phyloP scores from a whole-genome alignment of 768 basidiomycete species.

The Serendipita sp. region DNA sequence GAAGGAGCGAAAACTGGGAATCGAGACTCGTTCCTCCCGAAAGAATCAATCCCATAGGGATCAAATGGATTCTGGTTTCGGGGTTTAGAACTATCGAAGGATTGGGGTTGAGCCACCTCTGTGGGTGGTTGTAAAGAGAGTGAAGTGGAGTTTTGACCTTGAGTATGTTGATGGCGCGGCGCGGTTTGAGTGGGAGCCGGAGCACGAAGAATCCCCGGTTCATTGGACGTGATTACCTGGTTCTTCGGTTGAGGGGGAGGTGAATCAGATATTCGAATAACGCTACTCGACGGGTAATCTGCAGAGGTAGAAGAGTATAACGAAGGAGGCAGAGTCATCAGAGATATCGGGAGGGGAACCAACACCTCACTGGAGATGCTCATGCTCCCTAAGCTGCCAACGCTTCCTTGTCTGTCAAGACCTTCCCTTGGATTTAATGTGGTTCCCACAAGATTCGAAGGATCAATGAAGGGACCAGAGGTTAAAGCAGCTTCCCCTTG shows the following conservation, averaged over 20 bases:
- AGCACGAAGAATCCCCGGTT: background rate
- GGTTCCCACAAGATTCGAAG: no score
- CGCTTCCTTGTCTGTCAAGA: background rate
- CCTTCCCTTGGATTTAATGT: background rate
- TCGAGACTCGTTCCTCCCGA: background rate
- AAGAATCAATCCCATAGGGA: background rate
- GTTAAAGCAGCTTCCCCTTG: no score
- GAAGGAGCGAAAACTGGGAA: background rate
- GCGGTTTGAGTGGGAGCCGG: no score
- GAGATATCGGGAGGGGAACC: background rate
- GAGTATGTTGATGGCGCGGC: no score
- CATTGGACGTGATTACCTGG: background rate
- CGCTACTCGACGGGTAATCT: background rate
- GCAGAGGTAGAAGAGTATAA: background rate
- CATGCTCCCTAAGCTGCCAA: background rate
- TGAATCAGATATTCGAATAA: background rate
- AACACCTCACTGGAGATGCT: background rate
- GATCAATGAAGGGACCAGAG: no score
- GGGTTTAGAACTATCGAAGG: background rate
- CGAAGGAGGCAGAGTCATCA: background rate
- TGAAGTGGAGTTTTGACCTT: background rate
- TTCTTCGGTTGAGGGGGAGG: background rate
- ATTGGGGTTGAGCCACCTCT: background rate
- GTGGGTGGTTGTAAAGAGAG: background rate
- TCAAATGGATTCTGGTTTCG: background rate